These are phyloP conservation scores for Pythium scleroteichum DNA, from an alignment of 352 stramenopile species.

Conservation along the genomic window DNA sequence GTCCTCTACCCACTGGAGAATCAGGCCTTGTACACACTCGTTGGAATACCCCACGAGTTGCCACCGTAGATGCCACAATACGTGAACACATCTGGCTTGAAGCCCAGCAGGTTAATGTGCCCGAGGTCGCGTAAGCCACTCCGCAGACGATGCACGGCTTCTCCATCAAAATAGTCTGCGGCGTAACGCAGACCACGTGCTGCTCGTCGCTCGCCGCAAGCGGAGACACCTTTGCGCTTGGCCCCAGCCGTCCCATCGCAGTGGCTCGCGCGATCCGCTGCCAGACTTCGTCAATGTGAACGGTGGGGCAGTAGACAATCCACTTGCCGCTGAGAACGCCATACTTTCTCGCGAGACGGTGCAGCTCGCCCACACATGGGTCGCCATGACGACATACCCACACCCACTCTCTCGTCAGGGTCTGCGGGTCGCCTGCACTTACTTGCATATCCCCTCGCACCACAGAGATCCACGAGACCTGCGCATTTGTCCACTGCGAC, in stretches of 20 bases:
- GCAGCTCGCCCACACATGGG: neutral
- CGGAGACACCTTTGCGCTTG: conserved; percentile 17
- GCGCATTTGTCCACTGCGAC: neutral
- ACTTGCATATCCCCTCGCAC: neutral
- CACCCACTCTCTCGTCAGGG: conserved; percentile 6
- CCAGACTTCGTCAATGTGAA: conserved; percentile 8
- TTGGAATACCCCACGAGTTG: conserved; percentile 13
- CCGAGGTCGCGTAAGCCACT: conserved; percentile 4
- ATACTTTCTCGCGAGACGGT: conserved; percentile 6
- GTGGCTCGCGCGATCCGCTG: neutral
- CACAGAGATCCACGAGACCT: conserved; percentile 14
- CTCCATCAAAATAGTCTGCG: conserved; percentile 3
- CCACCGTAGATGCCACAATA: conserved; percentile 15
- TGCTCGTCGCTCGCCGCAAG: neutral
- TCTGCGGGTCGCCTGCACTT: neutral
- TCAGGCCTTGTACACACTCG: neutral
- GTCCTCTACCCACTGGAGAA: too few species aligned
- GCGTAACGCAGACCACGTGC: conserved; percentile 20
- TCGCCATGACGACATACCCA: neutral
- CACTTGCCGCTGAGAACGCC: conserved; percentile 16
- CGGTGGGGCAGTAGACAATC: conserved; percentile 11
- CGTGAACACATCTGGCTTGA: conserved; percentile 18
- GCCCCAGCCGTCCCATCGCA: neutral
- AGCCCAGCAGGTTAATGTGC: neutral
- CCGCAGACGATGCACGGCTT: conserved; percentile 8